These are phyloP conservation scores for Breynia disticha DNA, from an alignment of 441 rosid species.

Conservation along the genomic window DNA sequence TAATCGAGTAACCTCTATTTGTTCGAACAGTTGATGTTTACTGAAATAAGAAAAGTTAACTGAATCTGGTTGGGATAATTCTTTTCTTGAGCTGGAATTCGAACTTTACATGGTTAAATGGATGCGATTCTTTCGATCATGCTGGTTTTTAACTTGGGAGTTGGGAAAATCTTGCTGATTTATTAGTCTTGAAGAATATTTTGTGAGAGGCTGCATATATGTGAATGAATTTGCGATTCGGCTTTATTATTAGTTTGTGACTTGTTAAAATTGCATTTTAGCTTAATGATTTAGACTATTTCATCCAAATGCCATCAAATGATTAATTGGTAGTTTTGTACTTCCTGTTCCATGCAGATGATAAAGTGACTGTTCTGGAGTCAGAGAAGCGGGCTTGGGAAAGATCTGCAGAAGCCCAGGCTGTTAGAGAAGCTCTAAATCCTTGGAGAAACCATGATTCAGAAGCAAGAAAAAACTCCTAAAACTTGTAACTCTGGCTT, in stretches of 20 bases:
- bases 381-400: slow-evolving; percentile 86
- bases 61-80: too few relatives aligned
- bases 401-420: slow-evolving; percentile 70
- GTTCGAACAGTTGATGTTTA: too few relatives aligned
- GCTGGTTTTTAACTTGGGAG: too few relatives aligned
- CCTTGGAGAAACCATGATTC: slow-evolving; percentile 74
- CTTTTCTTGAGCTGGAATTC: too few relatives aligned
- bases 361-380: slow-evolving; percentile 77
- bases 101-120: too few relatives aligned
- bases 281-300: background rate
- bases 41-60: too few relatives aligned
- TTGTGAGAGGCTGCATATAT: background rate
- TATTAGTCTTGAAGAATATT: background rate
- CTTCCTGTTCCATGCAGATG: slow-evolving; percentile 40
- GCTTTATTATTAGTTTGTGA: too few relatives aligned
- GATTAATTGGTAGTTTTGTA: slow-evolving; percentile 1
- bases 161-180: background rate
- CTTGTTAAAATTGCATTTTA: too few relatives aligned
- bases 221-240: too few relatives aligned
- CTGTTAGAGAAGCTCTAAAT: slow-evolving; percentile 68
- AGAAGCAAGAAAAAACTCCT: slow-evolving; percentile 32
- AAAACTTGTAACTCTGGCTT: slow-evolving; percentile 2
- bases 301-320: background rate
- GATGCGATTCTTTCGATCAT: too few relatives aligned
- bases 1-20: too few relatives aligned